A percentile compares a stretch with the other conserved stretches of the same genome.
Conservation (phyloP, 2,329 filamentous ascomycete genomes). For the Aspergillus clavatus region DNA sequence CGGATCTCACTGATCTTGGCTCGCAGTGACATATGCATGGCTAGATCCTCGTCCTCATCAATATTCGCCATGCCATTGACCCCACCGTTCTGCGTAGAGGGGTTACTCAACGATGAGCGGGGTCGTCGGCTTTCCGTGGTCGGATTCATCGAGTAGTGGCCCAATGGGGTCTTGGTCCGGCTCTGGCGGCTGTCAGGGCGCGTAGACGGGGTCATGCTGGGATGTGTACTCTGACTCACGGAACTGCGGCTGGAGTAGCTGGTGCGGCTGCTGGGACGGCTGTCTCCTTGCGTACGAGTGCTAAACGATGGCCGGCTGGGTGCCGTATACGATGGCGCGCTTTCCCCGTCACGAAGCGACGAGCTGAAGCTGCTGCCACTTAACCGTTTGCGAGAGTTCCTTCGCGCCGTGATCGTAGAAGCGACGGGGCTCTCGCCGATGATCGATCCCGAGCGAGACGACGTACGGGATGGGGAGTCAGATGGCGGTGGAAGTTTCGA, state of each 20-base stretch:
- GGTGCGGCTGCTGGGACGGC: conserved; percentile 69
- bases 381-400: conserved; percentile 37
- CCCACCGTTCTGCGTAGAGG: conserved; percentile 52
- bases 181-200: conserved; percentile 64
- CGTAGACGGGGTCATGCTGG: conserved; percentile 38
- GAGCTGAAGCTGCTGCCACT: conserved; percentile 42
- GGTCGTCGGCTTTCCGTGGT: conserved; percentile 54
- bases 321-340: conserved; percentile 31
- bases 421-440: conserved; percentile 48
- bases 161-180: conserved; percentile 60
- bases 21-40: conserved; percentile 40
- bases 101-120: conserved; percentile 64
- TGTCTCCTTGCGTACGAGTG: conserved; percentile 41
- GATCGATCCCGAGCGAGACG: conserved; percentile 60
- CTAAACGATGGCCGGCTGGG: conserved; percentile 48
- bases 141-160: conserved; percentile 47
- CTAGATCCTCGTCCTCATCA: conserved; percentile 46
- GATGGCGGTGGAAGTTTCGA: conserved; percentile 84
- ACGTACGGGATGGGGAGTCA: conserved; percentile 70
- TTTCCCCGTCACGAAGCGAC: conserved; percentile 34
- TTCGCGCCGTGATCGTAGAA: conserved; percentile 53
- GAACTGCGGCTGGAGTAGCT: conserved; percentile 50
- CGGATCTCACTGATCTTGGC: conserved; percentile 24
- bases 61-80: conserved; percentile 53
- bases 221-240: conserved; percentile 37